A percentile compares a stretch with the other conserved stretches of the same genome.
phyloP scores from a whole-genome alignment of 257 asterid genomes.

The Fraxinus excelsior region DNA sequence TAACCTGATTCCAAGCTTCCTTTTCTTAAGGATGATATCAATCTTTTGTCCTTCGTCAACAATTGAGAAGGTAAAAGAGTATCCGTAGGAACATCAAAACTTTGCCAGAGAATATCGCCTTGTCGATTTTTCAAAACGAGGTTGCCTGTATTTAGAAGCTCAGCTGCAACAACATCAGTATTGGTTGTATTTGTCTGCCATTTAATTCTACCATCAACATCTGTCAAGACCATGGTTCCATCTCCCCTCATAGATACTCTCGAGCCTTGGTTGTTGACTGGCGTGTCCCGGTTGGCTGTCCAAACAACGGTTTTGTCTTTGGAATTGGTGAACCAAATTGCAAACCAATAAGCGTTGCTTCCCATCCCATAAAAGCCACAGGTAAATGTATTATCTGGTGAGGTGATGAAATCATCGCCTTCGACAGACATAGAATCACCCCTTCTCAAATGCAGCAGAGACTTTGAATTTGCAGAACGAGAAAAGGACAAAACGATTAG shows the following conservation, averaged over 20 bases:
- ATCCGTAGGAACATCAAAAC: slow-evolving; percentile 38
- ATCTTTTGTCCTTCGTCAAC: slow-evolving; percentile 33
- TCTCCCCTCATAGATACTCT: slow-evolving; percentile 21
- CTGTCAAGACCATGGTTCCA: slow-evolving; percentile 36
- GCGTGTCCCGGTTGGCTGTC: neutral
- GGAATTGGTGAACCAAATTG: slow-evolving; percentile 15
- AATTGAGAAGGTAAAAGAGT: slow-evolving; percentile 38
- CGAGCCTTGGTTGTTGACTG: slow-evolving; percentile 20
- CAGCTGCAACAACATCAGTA: slow-evolving; percentile 10
- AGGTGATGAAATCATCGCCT: neutral
- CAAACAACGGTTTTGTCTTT: neutral
- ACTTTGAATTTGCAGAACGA: neutral
- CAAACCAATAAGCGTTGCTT: slow-evolving; percentile 11
- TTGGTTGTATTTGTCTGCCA: slow-evolving; percentile 35
- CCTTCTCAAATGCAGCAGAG: neutral
- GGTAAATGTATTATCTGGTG: neutral
- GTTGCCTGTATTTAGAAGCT: slow-evolving; percentile 33
- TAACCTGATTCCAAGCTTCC: slow-evolving; percentile 35
- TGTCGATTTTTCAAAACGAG: slow-evolving; percentile 24
- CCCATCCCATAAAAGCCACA: slow-evolving; percentile 7
- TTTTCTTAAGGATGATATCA: slow-evolving; percentile 31
- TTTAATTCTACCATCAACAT: slow-evolving; percentile 33
- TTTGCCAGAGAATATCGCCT: slow-evolving; percentile 33
- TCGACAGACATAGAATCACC: neutral
- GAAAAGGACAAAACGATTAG: neutral